phyloP scores from a whole-genome alignment of 495 filamentous ascomycete genomes.

The Clavariopsis aquatica region DNA sequence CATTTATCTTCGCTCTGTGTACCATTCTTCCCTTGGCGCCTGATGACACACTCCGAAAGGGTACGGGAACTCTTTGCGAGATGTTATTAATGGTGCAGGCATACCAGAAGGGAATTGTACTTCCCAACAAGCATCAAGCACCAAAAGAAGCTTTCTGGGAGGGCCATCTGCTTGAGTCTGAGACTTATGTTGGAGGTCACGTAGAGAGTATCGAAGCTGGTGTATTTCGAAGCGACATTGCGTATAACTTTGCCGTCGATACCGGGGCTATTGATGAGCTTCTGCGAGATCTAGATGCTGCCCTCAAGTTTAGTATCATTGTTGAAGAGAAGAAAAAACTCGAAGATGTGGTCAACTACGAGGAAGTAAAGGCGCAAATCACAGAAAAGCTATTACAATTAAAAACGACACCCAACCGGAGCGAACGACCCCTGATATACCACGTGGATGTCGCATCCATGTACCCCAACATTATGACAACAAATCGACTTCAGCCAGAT shows the following conservation, averaged over 20 bases:
- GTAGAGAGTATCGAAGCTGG: conserved; percentile 99
- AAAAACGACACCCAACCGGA: conserved; percentile 76
- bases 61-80: conserved; percentile 96
- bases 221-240: conserved; percentile 94
- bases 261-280: conserved; percentile 86
- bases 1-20: conserved; percentile 97
- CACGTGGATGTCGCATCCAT: conserved; percentile 98
- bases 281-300: conserved; percentile 81
- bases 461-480: conserved; percentile 99
- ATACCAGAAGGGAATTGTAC: conserved; percentile 83
- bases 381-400: conserved; percentile 67
- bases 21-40: conserved; percentile 93
- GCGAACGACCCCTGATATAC: conserved; percentile 89
- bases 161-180: conserved; percentile 90
- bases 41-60: conserved; percentile 90
- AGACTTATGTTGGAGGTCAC: conserved; percentile 98
- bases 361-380: conserved; percentile 88
- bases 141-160: conserved; percentile 94
- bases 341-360: conserved; percentile 89
- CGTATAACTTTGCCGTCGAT: conserved; percentile 87
- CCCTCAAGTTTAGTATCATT: conserved; percentile 84
- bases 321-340: conserved; percentile 94
- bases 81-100: conserved; percentile 99
- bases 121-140: conserved; percentile 95
- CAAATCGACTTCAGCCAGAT: conserved; percentile 94